Evolutionary conservation across 257 asterid genomes (phyloP), one percentile per base, ranked within the genome.

Genomic region (Rhazya stricta): DNA sequence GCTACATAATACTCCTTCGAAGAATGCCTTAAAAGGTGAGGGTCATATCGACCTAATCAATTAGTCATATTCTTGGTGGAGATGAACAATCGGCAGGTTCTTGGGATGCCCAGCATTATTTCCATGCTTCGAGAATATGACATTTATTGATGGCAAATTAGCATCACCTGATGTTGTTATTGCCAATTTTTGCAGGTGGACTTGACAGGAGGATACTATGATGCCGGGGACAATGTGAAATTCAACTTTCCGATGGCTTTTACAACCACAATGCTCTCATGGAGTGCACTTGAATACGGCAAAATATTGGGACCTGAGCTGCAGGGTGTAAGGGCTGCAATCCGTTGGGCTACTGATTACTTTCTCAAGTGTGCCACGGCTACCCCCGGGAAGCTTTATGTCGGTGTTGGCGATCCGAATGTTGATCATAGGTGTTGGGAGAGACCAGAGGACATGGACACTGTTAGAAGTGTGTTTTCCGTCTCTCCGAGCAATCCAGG

Each of bases 361-460:
- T 88, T 93, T 5, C 86, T 93, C 53, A 93, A 87, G 80, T 93
- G 97, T 48, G 97, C 96, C 29, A 81, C 83, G 4, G 83, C 95
- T 72, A 85, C 96, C 0, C 92, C 96, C 0, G 91, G 90, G n/a
- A 82, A 71, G 79, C 89, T 93, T 67, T 93, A 88, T 71, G 97
- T 93, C 0, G 96, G 96, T 11, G 96, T 93, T 0, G 98, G 98
- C 0, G 97, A 93, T 30, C 94, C 98, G 5, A 87, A 82, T 46
- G 69, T 84, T 2, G 98, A 93, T 83, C 98, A 93, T 54, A 80
- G n/a, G 48, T 93, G 98, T 25, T 93, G 98, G 97, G 93, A 91
- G 80, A 83, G 98, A 83, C 98, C 98, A 0, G 98, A 93, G 67
- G 97, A 93, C 34, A 93, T 93, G 96, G 98, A 91, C 86, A 87